phyloP scores from a whole-genome alignment of 306 rosid genomes.

The Rosa chinensis region DNA sequence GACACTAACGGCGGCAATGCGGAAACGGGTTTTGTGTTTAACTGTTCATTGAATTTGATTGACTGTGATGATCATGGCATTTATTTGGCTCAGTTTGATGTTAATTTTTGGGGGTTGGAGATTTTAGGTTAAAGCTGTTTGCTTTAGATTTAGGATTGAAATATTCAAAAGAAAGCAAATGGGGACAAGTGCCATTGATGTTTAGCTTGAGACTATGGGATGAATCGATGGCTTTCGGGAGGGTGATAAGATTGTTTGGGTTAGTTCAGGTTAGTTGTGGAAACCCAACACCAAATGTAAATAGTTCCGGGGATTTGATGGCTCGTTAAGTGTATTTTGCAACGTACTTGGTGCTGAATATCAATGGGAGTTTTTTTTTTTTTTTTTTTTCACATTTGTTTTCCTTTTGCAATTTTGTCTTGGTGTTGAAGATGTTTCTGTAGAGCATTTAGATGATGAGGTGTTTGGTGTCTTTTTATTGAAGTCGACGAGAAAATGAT shows the following conservation, averaged over 20 bases:
- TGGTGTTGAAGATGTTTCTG: not conserved
- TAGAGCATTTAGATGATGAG: not conserved
- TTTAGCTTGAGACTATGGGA: constrained; percentile 22
- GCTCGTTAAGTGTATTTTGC: not conserved
- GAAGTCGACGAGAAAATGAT: not conserved
- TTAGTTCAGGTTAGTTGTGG: constrained; percentile 20
- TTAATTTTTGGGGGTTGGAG: constrained; percentile 24
- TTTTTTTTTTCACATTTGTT: not conserved
- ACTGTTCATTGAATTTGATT: not conserved
- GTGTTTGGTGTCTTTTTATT: not conserved
- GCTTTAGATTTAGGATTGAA: constrained; percentile 22
- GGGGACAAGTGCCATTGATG: not conserved
- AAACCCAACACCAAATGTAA: not conserved
- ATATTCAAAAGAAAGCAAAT: not conserved
- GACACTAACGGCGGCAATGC: not conserved
- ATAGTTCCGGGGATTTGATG: not conserved
- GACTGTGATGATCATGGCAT: constrained; percentile 18
- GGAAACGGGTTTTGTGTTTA: constrained; percentile 32
- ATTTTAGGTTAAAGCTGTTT: constrained; percentile 17
- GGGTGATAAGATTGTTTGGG: constrained; percentile 19
- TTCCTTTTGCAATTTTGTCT: not conserved
- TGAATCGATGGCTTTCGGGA: constrained; percentile 12
- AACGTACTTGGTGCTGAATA: not conserved
- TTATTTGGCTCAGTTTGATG: constrained; percentile 34
- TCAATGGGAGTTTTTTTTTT: too few relatives aligned